Evolutionary conservation across 2,329 filamentous ascomycete species (phyloP).

Genomic region (Penicillium sp.): DNA sequence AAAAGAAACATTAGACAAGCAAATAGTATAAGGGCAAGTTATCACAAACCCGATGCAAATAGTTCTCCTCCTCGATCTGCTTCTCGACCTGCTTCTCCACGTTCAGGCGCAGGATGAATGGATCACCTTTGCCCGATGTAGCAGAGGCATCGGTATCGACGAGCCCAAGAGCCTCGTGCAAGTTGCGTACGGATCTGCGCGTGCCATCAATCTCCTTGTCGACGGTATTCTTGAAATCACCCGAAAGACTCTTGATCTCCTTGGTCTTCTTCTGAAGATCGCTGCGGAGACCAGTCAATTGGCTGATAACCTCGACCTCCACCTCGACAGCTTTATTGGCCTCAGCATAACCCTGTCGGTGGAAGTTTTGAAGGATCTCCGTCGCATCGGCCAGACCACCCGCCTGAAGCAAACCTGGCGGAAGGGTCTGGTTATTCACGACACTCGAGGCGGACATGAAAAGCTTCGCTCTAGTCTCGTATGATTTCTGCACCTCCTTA

Average conservation of each 20-base stretch:
- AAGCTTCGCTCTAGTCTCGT: constrained; percentile 80
- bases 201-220: constrained; percentile 92
- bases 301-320: constrained; percentile 85
- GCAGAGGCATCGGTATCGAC: constrained; percentile 74
- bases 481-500: constrained; percentile 83
- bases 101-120: constrained; percentile 79
- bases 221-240: constrained; percentile 95
- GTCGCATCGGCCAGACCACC: constrained; percentile 87
- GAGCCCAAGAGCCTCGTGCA: constrained; percentile 80
- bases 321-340: constrained; percentile 87
- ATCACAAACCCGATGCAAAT: constrained; percentile 77
- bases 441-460: constrained; percentile 80
- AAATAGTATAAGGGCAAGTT: not conserved
- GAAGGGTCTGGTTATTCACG: constrained; percentile 75
- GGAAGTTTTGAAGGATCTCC: constrained; percentile 75
- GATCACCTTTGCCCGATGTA: constrained; percentile 83
- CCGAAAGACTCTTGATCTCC: constrained; percentile 89
- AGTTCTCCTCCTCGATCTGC: constrained; percentile 96
- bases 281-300: constrained; percentile 78
- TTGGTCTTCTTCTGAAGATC: constrained; percentile 96
- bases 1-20: constrained; percentile 20
- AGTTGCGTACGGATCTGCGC: constrained; percentile 70
- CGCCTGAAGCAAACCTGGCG: constrained; percentile 72
- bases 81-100: constrained; percentile 89
- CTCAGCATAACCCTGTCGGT: constrained; percentile 76